phyloP scores from a whole-genome alignment of 768 basidiomycete species.

The Kwoniella sp. region DNA sequence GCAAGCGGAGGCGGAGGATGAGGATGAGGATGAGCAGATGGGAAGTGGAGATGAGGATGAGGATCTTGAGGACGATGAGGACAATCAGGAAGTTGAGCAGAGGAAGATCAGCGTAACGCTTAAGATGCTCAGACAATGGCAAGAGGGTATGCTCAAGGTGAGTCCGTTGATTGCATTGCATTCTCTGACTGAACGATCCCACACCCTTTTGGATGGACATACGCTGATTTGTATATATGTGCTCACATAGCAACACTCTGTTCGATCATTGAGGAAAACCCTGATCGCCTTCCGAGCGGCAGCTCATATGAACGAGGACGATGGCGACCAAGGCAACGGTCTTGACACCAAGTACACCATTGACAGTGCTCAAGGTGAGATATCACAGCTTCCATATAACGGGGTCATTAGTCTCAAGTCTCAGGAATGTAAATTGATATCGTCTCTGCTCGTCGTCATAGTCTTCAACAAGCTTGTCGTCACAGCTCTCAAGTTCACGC shows the following conservation, averaged over 20 bases:
- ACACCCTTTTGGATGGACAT: too few relatives aligned
- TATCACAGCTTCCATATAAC: neutral
- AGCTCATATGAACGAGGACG: constrained; percentile 83
- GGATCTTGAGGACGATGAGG: constrained; percentile 59
- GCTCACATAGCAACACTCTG: constrained; percentile 69
- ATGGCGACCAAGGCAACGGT: constrained; percentile 59
- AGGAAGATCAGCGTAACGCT: constrained; percentile 51
- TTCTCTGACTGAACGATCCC: neutral
- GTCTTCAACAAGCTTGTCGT: constrained; percentile 93
- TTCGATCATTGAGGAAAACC: constrained; percentile 78
- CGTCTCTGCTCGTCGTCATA: too few relatives aligned
- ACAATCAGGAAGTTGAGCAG: constrained; percentile 54
- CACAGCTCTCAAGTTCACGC: constrained; percentile 85
- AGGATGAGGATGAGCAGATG: constrained; percentile 56
- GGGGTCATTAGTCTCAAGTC: constrained; percentile 19
- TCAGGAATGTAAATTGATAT: too few relatives aligned
- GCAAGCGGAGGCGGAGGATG: constrained; percentile 5
- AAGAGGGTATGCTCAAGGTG: constrained; percentile 83
- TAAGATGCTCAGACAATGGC: constrained; percentile 76
- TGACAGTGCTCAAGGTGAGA: constrained; percentile 72
- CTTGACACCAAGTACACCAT: constrained; percentile 78
- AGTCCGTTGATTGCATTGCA: constrained; percentile 32
- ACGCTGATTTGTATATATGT: too few relatives aligned
- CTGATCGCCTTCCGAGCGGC: constrained; percentile 90
- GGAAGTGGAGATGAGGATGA: constrained; percentile 60